Conservation (phyloP, 495 filamentous ascomycete genomes). For the Xylaria flabelliformis region DNA sequence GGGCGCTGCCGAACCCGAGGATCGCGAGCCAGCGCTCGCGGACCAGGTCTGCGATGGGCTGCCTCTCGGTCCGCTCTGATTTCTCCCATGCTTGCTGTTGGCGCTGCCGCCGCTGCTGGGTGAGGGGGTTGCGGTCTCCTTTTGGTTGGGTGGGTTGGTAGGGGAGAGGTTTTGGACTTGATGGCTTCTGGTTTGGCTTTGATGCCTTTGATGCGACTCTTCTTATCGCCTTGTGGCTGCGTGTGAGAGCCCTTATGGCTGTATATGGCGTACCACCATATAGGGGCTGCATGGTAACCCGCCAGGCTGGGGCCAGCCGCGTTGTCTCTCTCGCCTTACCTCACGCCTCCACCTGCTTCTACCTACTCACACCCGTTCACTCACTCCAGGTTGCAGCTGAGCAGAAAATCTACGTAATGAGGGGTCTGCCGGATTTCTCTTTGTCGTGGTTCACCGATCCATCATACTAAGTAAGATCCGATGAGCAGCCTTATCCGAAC, state of each 20-base stretch:
- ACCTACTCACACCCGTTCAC: not conserved
- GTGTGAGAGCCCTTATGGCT: slow-evolving; percentile 25
- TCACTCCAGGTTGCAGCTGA: not conserved
- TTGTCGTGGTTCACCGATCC: slow-evolving; percentile 5
- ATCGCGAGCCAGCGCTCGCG: slow-evolving; percentile 37
- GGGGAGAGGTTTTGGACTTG: slow-evolving; percentile 20
- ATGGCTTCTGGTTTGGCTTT: not conserved
- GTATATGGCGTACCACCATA: slow-evolving; percentile 16
- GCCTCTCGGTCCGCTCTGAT: slow-evolving; percentile 26
- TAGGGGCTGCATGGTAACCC: slow-evolving; percentile 33
- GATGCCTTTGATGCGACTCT: not conserved
- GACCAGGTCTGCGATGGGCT: slow-evolving; percentile 32
- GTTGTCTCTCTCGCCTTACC: not conserved
- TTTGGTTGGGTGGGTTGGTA: slow-evolving; percentile 22
- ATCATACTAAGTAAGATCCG: slow-evolving; percentile 11
- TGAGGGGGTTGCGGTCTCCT: not conserved
- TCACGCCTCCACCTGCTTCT: not conserved
- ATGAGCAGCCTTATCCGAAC: not conserved
- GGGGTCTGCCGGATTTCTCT: too few species aligned
- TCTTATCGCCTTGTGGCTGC: slow-evolving; percentile 8
- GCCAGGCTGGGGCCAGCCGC: slow-evolving; percentile 11
- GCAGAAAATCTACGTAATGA: not conserved
- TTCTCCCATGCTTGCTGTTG: slow-evolving; percentile 8
- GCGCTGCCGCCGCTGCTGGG: slow-evolving; percentile 13
- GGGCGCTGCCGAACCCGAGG: slow-evolving; percentile 39